Evolutionary conservation across 176 grass and related monocot genomes (phyloP).

Genomic region (Guadua angustifolia): DNA sequence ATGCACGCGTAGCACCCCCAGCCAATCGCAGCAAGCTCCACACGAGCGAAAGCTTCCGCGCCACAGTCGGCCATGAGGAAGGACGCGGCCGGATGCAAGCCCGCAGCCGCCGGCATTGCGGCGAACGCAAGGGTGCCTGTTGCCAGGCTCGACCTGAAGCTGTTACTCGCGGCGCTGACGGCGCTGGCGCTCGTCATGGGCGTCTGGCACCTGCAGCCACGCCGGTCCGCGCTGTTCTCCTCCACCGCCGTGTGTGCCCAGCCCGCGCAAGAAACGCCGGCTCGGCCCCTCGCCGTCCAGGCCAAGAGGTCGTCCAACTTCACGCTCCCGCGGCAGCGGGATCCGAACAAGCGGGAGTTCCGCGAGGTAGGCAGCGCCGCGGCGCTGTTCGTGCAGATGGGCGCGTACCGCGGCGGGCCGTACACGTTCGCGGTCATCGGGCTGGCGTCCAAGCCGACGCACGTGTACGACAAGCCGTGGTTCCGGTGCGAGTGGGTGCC

Average conservation of each 20-base stretch:
- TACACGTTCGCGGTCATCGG: conserved; percentile 79
- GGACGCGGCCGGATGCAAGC: no score
- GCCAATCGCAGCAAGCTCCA: neutral
- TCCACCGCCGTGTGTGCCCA: neutral
- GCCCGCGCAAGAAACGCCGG: neutral
- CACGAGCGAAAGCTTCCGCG: no score
- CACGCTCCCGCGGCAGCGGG: neutral
- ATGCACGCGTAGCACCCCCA: no score
- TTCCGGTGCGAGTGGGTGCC: conserved; percentile 80
- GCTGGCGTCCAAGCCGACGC: conserved; percentile 78
- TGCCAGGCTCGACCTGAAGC: neutral
- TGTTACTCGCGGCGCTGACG: neutral
- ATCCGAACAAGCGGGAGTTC: conserved; percentile 59
- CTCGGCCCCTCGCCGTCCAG: neutral
- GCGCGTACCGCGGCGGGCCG: conserved; percentile 79
- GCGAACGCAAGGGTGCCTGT: neutral
- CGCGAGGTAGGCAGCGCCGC: conserved; percentile 68
- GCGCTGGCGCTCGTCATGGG: neutral
- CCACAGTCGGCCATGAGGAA: neutral
- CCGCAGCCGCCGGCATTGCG: neutral
- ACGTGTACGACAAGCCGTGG: conserved; percentile 81
- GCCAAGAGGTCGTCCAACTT: neutral
- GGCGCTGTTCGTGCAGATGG: conserved; percentile 94
- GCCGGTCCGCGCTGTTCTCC: neutral
- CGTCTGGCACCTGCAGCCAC: neutral